Conservation (phyloP, 306 rosid genomes). For the Vigna nakashimae region DNA sequence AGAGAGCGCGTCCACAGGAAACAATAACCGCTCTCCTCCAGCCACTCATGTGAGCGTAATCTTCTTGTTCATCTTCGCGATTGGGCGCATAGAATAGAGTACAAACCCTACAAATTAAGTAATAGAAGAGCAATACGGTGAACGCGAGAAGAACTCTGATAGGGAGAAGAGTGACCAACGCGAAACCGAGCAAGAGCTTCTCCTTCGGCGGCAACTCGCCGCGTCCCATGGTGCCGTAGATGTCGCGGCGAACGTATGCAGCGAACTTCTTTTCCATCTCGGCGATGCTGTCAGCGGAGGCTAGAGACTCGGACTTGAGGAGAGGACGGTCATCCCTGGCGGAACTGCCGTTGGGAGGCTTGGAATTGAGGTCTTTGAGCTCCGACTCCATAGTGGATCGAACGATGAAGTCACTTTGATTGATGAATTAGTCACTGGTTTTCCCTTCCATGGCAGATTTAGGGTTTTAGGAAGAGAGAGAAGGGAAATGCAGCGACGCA, state of each 20-base stretch:
- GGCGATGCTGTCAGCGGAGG: conserved; percentile 45
- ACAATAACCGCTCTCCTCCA: conserved; percentile 78
- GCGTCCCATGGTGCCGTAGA: conserved; percentile 93
- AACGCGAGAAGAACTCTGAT: conserved; percentile 59
- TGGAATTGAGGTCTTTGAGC: conserved; percentile 68
- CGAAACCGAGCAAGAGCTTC: conserved; percentile 73
- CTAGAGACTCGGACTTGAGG: conserved; percentile 59
- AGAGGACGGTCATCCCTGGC: conserved; percentile 73
- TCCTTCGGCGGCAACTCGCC: conserved; percentile 75
- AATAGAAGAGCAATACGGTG: conserved; percentile 64
- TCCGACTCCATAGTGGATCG: conserved; percentile 58
- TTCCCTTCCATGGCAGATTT: background rate
- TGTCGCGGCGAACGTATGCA: conserved; percentile 75
- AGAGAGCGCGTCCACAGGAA: conserved; percentile 66
- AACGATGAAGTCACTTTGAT: background rate
- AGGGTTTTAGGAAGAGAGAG: conserved; percentile 35
- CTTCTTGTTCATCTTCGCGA: conserved; percentile 82
- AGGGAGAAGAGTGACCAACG: conserved; percentile 77
- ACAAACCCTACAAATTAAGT: conserved; percentile 77
- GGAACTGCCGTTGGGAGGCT: conserved; percentile 5
- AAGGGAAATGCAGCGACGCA: background rate
- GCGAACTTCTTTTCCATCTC: conserved; percentile 77
- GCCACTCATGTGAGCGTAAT: conserved; percentile 83
- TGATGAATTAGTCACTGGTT: background rate
- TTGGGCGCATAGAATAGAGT: conserved; percentile 71